Evolutionary conservation across 805 yeast species (phyloP), one percentile per base, ranked within the genome.

Genomic region (Wickerhamiella allomyrinae): DNA sequence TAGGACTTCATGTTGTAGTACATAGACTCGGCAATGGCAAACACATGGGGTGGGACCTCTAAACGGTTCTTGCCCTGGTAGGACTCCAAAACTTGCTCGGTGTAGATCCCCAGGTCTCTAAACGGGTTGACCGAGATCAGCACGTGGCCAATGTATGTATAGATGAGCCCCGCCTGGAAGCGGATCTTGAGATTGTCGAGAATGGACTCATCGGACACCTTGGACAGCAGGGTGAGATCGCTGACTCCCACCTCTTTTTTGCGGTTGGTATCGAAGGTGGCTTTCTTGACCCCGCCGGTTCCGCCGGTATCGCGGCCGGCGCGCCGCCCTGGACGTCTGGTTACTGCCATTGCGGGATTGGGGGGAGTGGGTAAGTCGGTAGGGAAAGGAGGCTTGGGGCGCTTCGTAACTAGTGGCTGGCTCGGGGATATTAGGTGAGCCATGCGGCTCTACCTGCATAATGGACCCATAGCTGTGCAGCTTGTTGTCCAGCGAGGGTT

Each of bases 161-260:
- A 91, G 49, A 91, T 91, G 24, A 86, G 71, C 20, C 83, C 91
- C 56, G 86, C 86, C 64, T 79, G 74, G 60, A 91, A 91, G 46
- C 99, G 69, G 58, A 85, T 84, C 56, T 84, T 75, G 50, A 91
- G 67, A 61, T 91, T 91, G 15, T 87, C 94, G 57, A 86, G 85
- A 66, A 91, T 91, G 34, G 94, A 71, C 45, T 85, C 94, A 59
- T 91, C 96, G 36, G 91, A 71, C 55, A 91, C 89, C 46, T 79
- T 81, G 21, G 94, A 79, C 47, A 91, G 69, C 41, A 91, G 65
- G 1, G 99, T 91, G 56, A 91, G 68, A 62, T 91, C 99, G 34
- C 94, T 79, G 7, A 91, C 96, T 41, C 99, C 99, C n/a, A 91
- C 97, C 62, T 91, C 97, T 60, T 86, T 84, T 70, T 84, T 84